phyloP scores from a whole-genome alignment of 2,329 filamentous ascomycete species.

The Cladosporium sp. region DNA sequence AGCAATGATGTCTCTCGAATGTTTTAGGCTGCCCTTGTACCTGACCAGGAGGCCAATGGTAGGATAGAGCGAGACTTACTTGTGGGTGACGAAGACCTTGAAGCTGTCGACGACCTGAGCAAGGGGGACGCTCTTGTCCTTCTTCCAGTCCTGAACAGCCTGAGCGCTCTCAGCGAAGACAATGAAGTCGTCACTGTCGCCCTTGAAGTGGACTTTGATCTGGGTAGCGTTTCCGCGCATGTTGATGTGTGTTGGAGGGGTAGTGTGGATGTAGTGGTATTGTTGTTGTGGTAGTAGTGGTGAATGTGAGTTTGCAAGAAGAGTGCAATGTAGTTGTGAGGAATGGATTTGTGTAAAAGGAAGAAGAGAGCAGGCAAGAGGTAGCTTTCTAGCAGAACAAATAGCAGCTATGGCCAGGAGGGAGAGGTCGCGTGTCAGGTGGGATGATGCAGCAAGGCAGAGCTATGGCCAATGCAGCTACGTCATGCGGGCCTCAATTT shows the following conservation, averaged over 20 bases:
- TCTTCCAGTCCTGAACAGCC: slow-evolving; percentile 76
- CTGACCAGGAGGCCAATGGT: neutral
- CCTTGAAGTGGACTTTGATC: slow-evolving; percentile 85
- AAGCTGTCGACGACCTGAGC: slow-evolving; percentile 83
- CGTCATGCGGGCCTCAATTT: slow-evolving; percentile 8
- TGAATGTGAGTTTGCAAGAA: neutral
- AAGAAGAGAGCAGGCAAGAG: slow-evolving; percentile 7
- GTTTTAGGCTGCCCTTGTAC: neutral
- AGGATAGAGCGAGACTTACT: slow-evolving; percentile 57
- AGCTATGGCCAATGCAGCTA: slow-evolving; percentile 10
- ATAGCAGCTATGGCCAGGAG: slow-evolving; percentile 15
- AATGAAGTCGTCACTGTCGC: slow-evolving; percentile 67
- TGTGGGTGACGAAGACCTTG: slow-evolving; percentile 87
- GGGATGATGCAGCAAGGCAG: slow-evolving; percentile 16
- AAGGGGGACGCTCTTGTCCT: slow-evolving; percentile 74
- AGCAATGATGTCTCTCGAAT: neutral
- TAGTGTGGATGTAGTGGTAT: slow-evolving; percentile 38
- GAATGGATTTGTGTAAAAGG: slow-evolving; percentile 5
- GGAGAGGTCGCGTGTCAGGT: slow-evolving; percentile 17
- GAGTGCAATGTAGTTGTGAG: neutral
- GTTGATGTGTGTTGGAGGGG: slow-evolving; percentile 24
- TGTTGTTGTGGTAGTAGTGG: slow-evolving; percentile 23
- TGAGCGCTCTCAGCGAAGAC: slow-evolving; percentile 63
- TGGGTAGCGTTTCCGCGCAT: slow-evolving; percentile 66
- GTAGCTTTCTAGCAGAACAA: slow-evolving; percentile 10